Conservation (phyloP, 306 rosid species). For the Styphnolobium japonicum region DNA sequence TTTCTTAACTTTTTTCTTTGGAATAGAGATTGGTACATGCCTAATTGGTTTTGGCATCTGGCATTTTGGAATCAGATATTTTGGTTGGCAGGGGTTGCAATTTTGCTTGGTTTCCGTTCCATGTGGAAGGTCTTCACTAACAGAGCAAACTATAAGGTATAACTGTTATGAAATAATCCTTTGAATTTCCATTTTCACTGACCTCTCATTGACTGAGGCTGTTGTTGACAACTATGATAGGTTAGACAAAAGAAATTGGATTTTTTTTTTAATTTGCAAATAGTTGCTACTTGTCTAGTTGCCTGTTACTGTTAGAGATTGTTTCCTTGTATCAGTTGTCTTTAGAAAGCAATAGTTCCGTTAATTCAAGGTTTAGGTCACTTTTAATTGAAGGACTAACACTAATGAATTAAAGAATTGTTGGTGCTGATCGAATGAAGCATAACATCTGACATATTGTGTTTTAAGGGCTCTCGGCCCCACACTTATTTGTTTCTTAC, state of each 20-base stretch:
- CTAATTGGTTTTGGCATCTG: constrained; percentile 18
- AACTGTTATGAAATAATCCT: background rate
- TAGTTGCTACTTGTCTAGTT: background rate
- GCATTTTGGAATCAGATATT: constrained; percentile 53
- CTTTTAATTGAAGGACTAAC: background rate
- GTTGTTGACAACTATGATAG: background rate
- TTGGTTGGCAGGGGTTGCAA: constrained; percentile 76
- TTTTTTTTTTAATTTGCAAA: background rate
- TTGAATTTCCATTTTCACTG: background rate
- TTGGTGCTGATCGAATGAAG: background rate
- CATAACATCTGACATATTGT: background rate
- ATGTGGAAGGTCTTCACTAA: constrained; percentile 66
- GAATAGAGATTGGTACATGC: background rate
- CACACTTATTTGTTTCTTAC: background rate
- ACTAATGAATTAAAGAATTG: constrained; percentile 3
- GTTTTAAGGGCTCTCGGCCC: background rate
- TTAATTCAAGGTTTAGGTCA: background rate
- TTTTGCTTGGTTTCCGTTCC: constrained; percentile 86
- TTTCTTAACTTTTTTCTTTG: background rate
- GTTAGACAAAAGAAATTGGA: background rate
- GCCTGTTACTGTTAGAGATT: constrained; percentile 1
- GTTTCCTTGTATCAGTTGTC: constrained; percentile 11
- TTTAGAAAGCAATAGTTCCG: background rate
- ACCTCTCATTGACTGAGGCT: background rate
- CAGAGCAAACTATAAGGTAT: constrained; percentile 76